These are phyloP conservation scores for Scedosporium apiospermum DNA, from an alignment of 2,329 filamentous ascomycete genomes.

Conservation along the genomic window DNA sequence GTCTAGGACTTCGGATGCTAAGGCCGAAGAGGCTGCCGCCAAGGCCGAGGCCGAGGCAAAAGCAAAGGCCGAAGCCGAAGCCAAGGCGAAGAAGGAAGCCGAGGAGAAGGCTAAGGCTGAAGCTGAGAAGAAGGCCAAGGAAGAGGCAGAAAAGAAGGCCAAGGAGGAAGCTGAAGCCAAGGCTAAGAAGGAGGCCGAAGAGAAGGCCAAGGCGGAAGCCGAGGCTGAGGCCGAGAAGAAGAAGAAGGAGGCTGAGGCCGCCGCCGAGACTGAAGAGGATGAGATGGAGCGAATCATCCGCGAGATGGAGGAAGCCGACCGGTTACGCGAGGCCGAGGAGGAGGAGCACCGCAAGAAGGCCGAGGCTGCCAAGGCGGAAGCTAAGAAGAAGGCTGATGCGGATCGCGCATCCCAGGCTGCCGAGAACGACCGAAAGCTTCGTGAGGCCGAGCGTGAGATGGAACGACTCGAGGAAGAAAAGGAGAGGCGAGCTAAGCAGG, in stretches of 20 bases:
- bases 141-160: constrained; percentile 24
- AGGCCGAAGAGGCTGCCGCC: constrained; percentile 18
- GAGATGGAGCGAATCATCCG: constrained; percentile 50
- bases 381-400: constrained; percentile 41
- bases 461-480: constrained; percentile 64
- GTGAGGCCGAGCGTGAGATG: constrained; percentile 64
- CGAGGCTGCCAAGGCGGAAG: constrained; percentile 33
- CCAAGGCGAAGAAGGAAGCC: constrained; percentile 17
- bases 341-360: constrained; percentile 36
- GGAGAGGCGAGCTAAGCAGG: constrained; percentile 48
- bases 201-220: constrained; percentile 25
- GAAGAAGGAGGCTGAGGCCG: constrained; percentile 21
- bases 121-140: constrained; percentile 20
- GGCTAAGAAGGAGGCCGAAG: constrained; percentile 24
- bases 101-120: constrained; percentile 17
- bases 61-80: constrained; percentile 15
- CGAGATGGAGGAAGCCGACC: constrained; percentile 50
- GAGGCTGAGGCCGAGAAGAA: constrained; percentile 21
- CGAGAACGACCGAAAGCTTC: constrained; percentile 56
- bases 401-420: constrained; percentile 35
- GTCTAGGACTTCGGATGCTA: constrained; percentile 19
- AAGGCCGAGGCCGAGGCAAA: constrained; percentile 15
- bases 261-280: constrained; percentile 28
- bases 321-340: constrained; percentile 35
- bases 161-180: constrained; percentile 16